Percentiles rank a stretch among this genome's conserved stretches.
Evolutionary conservation across 1,284 basidiomycete species (phyloP).

Genomic region (Gomphus bonarii): DNA sequence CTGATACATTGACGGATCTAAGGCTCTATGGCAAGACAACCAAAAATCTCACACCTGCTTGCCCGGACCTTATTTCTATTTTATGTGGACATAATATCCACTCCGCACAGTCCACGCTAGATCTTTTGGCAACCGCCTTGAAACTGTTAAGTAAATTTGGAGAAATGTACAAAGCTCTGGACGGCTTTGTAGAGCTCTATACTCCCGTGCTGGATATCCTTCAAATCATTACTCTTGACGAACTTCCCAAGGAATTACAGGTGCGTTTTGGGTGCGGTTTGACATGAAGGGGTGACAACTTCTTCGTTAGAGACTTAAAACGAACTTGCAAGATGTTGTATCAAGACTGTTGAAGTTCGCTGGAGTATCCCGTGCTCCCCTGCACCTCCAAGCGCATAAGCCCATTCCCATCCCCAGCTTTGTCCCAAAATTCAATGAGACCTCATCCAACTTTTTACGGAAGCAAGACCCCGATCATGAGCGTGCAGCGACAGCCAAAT

Average conservation of each 20-base stretch:
- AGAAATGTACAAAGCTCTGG: slow-evolving; percentile 65
- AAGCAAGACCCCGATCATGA: slow-evolving; percentile 89
- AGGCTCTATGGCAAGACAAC: slow-evolving; percentile 31
- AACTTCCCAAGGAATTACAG: slow-evolving; percentile 42
- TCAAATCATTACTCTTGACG: slow-evolving; percentile 37
- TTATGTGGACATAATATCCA: slow-evolving; percentile 25
- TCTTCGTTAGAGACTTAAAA: slow-evolving; percentile 31
- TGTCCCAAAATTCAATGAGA: slow-evolving; percentile 88
- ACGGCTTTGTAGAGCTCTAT: slow-evolving; percentile 81
- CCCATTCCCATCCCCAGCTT: slow-evolving; percentile 92
- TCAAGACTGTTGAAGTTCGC: slow-evolving; percentile 67
- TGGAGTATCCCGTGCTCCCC: slow-evolving; percentile 61
- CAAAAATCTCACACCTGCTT: slow-evolving; percentile 27
- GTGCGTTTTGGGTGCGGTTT: slow-evolving; percentile 30
- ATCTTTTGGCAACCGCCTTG: slow-evolving; percentile 53
- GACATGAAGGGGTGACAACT: neutral
- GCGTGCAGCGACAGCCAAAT: slow-evolving; percentile 78
- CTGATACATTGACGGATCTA: slow-evolving; percentile 32
- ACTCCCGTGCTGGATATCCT: slow-evolving; percentile 55
- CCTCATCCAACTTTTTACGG: slow-evolving; percentile 72
- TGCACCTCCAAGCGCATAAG: slow-evolving; percentile 88
- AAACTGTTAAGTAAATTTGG: slow-evolving; percentile 59
- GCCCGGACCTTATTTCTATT: slow-evolving; percentile 38
- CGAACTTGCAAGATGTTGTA: slow-evolving; percentile 35
- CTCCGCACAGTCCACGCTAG: slow-evolving; percentile 52